A percentile compares a stretch with the other conserved stretches of the same genome.
phyloP scores from a whole-genome alignment of 805 yeast genomes.

The Metschnikowia hibisci region DNA sequence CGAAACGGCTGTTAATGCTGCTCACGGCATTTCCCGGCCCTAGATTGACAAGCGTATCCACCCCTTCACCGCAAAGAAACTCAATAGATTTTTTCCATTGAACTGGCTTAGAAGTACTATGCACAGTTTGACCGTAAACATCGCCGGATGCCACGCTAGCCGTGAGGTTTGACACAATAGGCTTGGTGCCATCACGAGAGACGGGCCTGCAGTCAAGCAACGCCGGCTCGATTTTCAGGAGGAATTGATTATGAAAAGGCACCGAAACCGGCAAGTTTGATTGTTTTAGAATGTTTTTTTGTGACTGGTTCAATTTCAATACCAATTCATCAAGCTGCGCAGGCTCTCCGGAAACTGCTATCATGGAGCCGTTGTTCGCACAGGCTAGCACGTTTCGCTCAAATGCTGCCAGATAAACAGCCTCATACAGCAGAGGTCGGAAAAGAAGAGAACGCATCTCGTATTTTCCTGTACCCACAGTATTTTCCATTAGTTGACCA shows the following conservation, averaged over 20 bases:
- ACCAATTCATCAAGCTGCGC: slow-evolving; percentile 23
- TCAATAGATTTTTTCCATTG: slow-evolving; percentile 38
- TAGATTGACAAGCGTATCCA: slow-evolving; percentile 25
- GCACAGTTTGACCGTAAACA: slow-evolving; percentile 31
- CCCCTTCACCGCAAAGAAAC: slow-evolving; percentile 13
- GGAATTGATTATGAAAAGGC: slow-evolving; percentile 47
- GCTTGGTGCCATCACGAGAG: slow-evolving; percentile 15
- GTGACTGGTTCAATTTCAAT: slow-evolving; percentile 10
- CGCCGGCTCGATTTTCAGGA: slow-evolving; percentile 36
- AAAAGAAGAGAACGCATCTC: slow-evolving; percentile 38
- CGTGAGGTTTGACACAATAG: slow-evolving; percentile 37
- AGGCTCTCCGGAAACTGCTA: slow-evolving; percentile 43
- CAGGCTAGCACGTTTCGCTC: slow-evolving; percentile 41
- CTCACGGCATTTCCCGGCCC: slow-evolving; percentile 41
- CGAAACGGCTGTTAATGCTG: slow-evolving; percentile 17
- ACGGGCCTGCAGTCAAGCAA: slow-evolving; percentile 21
- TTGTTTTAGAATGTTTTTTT: slow-evolving; percentile 22
- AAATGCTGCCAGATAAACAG: slow-evolving; percentile 18
- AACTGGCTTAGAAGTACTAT: slow-evolving; percentile 43
- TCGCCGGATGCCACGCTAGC: slow-evolving; percentile 25
- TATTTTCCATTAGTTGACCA: slow-evolving; percentile 13
- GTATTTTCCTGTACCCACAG: slow-evolving; percentile 3
- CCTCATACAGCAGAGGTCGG: slow-evolving; percentile 20
- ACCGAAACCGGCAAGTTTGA: slow-evolving; percentile 41
- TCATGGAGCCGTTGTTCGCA: slow-evolving; percentile 40